phyloP scores from a whole-genome alignment of 305 asterid genomes.

The Nicotiana rustica region DNA sequence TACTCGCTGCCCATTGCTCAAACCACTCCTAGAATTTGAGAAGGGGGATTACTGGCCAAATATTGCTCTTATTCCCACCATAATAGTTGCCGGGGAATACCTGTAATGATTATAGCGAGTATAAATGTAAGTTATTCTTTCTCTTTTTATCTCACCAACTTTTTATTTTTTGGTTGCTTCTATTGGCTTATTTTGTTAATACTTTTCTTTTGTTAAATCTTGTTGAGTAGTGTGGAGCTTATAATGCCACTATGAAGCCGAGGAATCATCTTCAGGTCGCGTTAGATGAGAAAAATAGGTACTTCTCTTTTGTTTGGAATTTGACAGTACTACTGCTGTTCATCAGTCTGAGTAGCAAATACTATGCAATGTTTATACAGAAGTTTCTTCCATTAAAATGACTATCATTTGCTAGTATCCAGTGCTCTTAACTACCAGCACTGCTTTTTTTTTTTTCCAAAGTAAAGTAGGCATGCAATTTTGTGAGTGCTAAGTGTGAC shows the following conservation, averaged over 20 bases:
- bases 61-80: not conserved
- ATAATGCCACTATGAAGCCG: not conserved
- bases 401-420: too few species aligned
- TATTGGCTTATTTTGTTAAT: not conserved
- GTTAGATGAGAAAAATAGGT: too few species aligned
- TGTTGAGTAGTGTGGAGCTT: not conserved
- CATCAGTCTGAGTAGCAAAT: too few species aligned
- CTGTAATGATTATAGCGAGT: not conserved
- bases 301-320: too few species aligned
- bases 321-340: too few species aligned
- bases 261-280: not conserved
- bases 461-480: too few species aligned
- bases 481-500: too few species aligned
- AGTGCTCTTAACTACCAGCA: too few species aligned
- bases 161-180: not conserved
- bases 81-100: not conserved
- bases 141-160: not conserved
- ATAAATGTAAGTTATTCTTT: not conserved
- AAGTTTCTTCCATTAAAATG: too few species aligned
- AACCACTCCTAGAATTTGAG: slow-evolving; percentile 18
- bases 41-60: not conserved
- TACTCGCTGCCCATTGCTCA: not conserved
- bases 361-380: too few species aligned
- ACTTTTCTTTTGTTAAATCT: not conserved
- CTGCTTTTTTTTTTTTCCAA: too few species aligned